Evolutionary conservation across 257 asterid species (phyloP).

Genomic region (Schizonepeta tenuifolia): DNA sequence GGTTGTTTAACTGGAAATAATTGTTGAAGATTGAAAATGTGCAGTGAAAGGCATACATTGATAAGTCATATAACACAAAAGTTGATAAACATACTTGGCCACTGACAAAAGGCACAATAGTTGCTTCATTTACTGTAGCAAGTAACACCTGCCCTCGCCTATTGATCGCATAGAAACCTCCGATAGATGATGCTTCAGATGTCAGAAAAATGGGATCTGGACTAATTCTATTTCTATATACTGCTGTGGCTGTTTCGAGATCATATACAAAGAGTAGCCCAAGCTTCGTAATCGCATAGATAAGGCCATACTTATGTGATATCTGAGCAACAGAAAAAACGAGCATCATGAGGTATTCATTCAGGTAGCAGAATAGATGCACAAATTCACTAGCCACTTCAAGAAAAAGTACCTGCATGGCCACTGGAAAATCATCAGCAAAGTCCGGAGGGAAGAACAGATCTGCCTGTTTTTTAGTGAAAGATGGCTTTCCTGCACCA

Average conservation of each 20-base stretch:
- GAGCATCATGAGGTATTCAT: conserved; percentile 25
- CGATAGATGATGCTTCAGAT: conserved; percentile 89
- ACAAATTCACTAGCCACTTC: conserved; percentile 1
- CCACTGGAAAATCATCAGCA: conserved; percentile 96
- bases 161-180: conserved; percentile 96
- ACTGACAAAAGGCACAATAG: conserved; percentile 91
- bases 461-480: conserved; percentile 96
- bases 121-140: conserved; percentile 93
- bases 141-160: conserved; percentile 98
- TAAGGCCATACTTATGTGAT: conserved; percentile 87
- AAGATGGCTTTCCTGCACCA: conserved; percentile 86
- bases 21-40: conserved; percentile 22
- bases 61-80: conserved; percentile 20
- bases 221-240: conserved; percentile 96
- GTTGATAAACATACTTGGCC: conserved; percentile 72
- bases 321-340: conserved; percentile 56
- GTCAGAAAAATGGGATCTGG: conserved; percentile 98
- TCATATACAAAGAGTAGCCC: conserved; percentile 99
- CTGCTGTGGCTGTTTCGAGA: conserved; percentile 94
- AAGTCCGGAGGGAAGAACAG: conserved; percentile 98
- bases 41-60: background rate
- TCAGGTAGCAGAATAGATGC: conserved; percentile 8
- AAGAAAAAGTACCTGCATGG: conserved; percentile 85
- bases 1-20: conserved; percentile 80
- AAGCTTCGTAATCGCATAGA: conserved; percentile 96